Percentiles rank a stretch among this genome's conserved stretches.
Conservation (phyloP, 768 basidiomycete species). For the Mycena albidolilacea region DNA sequence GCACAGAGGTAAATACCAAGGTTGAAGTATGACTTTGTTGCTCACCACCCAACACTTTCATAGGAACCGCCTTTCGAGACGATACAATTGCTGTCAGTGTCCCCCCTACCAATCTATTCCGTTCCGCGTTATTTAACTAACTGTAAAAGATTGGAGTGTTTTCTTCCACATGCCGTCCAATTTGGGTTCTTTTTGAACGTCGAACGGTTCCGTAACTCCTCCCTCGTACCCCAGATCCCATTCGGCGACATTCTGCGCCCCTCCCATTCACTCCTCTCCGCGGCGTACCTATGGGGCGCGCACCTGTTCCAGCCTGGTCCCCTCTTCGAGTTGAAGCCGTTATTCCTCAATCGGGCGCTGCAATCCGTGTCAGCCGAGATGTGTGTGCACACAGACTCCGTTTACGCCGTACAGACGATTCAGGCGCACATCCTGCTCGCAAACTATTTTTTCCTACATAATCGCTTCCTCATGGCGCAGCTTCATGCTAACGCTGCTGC, state of each 20-base stretch:
- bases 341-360: conserved; percentile 18
- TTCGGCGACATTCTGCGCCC: conserved; percentile 19
- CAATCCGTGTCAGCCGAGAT: conserved; percentile 8
- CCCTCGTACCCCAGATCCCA: conserved; percentile 1
- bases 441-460: conserved; percentile 14
- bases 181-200: conserved; percentile 25
- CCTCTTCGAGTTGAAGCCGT: neutral
- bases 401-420: conserved; percentile 12
- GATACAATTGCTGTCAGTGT: conserved; percentile 16
- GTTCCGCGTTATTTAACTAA: neutral
- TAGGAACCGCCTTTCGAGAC: conserved; percentile 24
- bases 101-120: neutral
- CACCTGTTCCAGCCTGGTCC: conserved; percentile 5
- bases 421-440: conserved; percentile 31
- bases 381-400: neutral
- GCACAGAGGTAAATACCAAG: conserved; percentile 1
- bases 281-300: conserved; percentile 28
- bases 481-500: conserved; percentile 17
- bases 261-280: conserved; percentile 18
- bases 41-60: neutral
- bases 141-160: conserved; percentile 13
- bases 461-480: conserved; percentile 5
- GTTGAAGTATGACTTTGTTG: neutral
- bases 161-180: conserved; percentile 7
- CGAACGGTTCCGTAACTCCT: conserved; percentile 22